Evolutionary conservation across 2,329 filamentous ascomycete species (phyloP).

Genomic region (Madurella fahalii): DNA sequence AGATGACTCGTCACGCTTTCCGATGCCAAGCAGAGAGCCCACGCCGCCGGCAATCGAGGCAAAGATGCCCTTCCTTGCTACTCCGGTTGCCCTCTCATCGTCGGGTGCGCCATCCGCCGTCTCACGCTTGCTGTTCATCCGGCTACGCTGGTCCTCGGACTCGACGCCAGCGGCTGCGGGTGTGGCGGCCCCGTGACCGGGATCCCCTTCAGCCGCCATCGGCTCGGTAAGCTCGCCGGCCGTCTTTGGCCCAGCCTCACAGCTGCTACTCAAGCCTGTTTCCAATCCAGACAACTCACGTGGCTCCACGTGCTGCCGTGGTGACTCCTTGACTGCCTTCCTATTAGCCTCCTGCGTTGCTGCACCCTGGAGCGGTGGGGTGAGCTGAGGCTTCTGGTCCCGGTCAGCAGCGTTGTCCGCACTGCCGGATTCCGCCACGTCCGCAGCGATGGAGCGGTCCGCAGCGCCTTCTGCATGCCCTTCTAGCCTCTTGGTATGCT

Average conservation of each 20-base stretch:
- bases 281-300: conserved; percentile 6
- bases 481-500: conserved; percentile 38
- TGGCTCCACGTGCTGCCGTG: conserved; percentile 14
- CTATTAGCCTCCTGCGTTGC: not conserved
- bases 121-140: not conserved
- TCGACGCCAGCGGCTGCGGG: not conserved
- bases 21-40: conserved; percentile 23
- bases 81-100: too few relatives aligned
- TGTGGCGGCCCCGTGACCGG: not conserved
- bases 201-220: conserved; percentile 1
- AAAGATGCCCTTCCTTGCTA: conserved; percentile 18
- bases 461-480: not conserved
- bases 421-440: conserved; percentile 1
- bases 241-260: conserved; percentile 6
- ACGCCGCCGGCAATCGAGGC: conserved; percentile 21
- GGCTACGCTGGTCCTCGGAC: not conserved
- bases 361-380: conserved; percentile 7
- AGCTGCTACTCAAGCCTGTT: conserved; percentile 8
- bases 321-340: not conserved
- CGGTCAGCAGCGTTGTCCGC: not conserved
- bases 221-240: not conserved
- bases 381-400: not conserved
- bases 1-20: conserved; percentile 11
- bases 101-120: not conserved
- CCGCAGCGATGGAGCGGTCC: not conserved